Evolutionary conservation across 495 filamentous ascomycete genomes (phyloP).

Genomic region (Aspergillus affinis): DNA sequence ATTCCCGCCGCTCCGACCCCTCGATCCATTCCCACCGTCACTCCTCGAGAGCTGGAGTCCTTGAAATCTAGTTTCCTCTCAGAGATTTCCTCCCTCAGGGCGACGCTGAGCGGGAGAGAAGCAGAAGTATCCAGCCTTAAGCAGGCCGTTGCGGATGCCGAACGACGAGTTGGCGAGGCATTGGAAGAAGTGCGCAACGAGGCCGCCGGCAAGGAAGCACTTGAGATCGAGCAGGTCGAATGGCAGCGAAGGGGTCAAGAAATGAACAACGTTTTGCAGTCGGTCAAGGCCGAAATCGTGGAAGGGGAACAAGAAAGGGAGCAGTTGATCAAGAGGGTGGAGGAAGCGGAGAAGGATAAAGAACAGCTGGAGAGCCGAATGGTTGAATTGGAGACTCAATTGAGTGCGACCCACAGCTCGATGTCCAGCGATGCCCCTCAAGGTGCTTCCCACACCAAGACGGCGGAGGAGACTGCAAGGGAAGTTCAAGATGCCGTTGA

Average conservation of each 20-base stretch:
- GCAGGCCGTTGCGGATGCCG: constrained; percentile 80
- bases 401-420: constrained; percentile 62
- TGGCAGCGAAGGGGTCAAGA: constrained; percentile 84
- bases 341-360: constrained; percentile 72
- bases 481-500: constrained; percentile 86
- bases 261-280: constrained; percentile 75
- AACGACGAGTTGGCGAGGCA: constrained; percentile 85
- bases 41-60: constrained; percentile 86
- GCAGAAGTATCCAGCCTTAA: constrained; percentile 85
- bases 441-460: constrained; percentile 11
- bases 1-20: constrained; percentile 87
- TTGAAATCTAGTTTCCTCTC: constrained; percentile 87
- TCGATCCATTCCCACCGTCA: constrained; percentile 85
- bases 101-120: constrained; percentile 85
- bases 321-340: constrained; percentile 62
- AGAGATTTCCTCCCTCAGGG: constrained; percentile 86
- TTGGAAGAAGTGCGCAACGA: constrained; percentile 78
- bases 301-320: constrained; percentile 74
- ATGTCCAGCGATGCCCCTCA: constrained; percentile 18
- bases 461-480: constrained; percentile 42
- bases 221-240: constrained; percentile 73
- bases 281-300: constrained; percentile 78
- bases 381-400: constrained; percentile 70
- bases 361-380: constrained; percentile 56
- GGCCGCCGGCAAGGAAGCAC: constrained; percentile 60